Conservation (phyloP, 495 filamentous ascomycete genomes). For the Corynascus novoguineensis region DNA sequence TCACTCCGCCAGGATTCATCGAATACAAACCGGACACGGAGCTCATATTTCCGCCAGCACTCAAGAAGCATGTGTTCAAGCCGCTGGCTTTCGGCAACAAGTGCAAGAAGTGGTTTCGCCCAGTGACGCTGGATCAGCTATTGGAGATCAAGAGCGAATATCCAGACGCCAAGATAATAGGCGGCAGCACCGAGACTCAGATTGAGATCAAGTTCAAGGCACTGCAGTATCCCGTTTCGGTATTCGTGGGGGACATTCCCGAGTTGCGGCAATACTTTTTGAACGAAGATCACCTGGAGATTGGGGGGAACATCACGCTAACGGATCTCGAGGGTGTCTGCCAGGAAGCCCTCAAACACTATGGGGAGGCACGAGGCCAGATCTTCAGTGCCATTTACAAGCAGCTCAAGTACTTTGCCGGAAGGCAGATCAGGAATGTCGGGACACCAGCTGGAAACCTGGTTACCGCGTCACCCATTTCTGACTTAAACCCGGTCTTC, state of each 20-base stretch:
- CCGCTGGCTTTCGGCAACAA: constrained; percentile 91
- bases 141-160: constrained; percentile 83
- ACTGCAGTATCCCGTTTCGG: constrained; percentile 80
- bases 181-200: constrained; percentile 93
- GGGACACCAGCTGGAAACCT: constrained; percentile 94
- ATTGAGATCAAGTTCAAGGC: constrained; percentile 99
- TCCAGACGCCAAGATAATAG: constrained; percentile 88
- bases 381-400: constrained; percentile 69
- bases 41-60: constrained; percentile 82
- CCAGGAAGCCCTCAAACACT: constrained; percentile 70
- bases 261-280: constrained; percentile 78
- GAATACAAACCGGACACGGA: constrained; percentile 89
- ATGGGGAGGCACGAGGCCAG: constrained; percentile 66
- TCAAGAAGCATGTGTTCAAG: constrained; percentile 75
- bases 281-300: constrained; percentile 71
- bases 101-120: constrained; percentile 88
- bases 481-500: constrained; percentile 92
- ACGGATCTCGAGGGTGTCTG: constrained; percentile 75
- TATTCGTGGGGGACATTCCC: constrained; percentile 88
- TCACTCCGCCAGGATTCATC: constrained; percentile 81
- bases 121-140: constrained; percentile 79
- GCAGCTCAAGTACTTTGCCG: constrained; percentile 87
- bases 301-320: constrained; percentile 87
- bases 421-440: constrained; percentile 92
- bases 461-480: constrained; percentile 92